Conservation (phyloP, 129 eudicot species). For the Tagetes patula region DNA sequence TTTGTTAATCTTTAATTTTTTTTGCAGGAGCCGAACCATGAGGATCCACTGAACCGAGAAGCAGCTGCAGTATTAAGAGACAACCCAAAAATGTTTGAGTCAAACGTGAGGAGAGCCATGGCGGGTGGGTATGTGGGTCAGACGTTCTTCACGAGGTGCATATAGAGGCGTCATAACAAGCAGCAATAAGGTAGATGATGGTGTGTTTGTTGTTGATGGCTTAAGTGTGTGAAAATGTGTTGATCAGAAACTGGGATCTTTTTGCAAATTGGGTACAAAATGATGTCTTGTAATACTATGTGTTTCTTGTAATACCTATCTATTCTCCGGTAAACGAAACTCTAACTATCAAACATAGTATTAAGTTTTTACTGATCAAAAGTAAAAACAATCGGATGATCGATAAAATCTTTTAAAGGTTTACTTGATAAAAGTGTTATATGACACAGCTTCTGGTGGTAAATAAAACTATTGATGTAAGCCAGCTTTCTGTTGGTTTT, state of each 20-base stretch:
- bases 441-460: too few species aligned
- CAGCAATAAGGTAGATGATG: constrained; percentile 21
- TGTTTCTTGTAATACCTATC: constrained; percentile 22
- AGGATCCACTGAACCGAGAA: constrained; percentile 81
- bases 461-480: too few species aligned
- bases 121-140: constrained; percentile 73
- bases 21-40: constrained; percentile 72
- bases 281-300: constrained; percentile 36
- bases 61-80: constrained; percentile 86
- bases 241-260: constrained; percentile 33
- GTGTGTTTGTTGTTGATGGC: constrained; percentile 23
- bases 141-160: constrained; percentile 66
- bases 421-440: too few species aligned
- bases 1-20: neutral
- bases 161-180: constrained; percentile 28
- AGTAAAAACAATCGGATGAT: too few species aligned
- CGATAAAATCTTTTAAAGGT: too few species aligned
- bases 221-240: constrained; percentile 22
- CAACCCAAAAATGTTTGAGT: constrained; percentile 72
- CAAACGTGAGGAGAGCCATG: constrained; percentile 85
- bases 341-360: neutral
- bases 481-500: too few species aligned
- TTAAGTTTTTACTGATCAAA: too few species aligned
- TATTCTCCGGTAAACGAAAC: neutral
- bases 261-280: constrained; percentile 31